phyloP scores from a whole-genome alignment of 208 protist species.

The Trichomonas gallinae region DNA sequence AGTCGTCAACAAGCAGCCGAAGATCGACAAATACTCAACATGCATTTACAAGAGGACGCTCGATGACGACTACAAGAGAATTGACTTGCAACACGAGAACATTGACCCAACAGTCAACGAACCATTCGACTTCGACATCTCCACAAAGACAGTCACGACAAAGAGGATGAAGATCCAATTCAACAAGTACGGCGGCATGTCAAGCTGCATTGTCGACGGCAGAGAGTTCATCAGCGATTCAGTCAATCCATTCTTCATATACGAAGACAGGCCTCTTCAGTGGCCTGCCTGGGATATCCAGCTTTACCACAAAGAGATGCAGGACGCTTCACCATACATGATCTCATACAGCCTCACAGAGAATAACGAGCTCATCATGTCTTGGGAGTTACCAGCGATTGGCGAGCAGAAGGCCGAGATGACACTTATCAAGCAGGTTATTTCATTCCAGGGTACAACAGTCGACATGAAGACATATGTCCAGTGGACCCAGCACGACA shows the following conservation, averaged over 20 bases:
- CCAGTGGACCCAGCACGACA: slow-evolving; percentile 1
- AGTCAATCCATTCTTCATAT: background rate
- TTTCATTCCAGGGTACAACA: background rate
- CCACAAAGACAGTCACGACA: background rate
- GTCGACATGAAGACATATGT: background rate
- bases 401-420: background rate
- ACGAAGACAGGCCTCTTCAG: background rate
- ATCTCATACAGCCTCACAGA: background rate
- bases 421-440: background rate
- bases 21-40: background rate
- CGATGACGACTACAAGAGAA: background rate
- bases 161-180: background rate
- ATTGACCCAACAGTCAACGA: background rate
- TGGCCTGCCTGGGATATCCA: slow-evolving; percentile 18
- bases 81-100: background rate
- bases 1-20: no score
- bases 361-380: background rate
- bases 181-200: background rate
- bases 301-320: slow-evolving; percentile 22
- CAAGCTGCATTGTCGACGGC: background rate
- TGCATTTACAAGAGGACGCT: background rate
- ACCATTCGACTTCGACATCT: background rate
- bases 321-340: background rate
- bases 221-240: background rate
- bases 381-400: background rate